Evolutionary conservation across 192 early-diverging fungal genomes (phyloP), one percentile per base, ranked within the genome.

Genomic region (Coemansia sp.): DNA sequence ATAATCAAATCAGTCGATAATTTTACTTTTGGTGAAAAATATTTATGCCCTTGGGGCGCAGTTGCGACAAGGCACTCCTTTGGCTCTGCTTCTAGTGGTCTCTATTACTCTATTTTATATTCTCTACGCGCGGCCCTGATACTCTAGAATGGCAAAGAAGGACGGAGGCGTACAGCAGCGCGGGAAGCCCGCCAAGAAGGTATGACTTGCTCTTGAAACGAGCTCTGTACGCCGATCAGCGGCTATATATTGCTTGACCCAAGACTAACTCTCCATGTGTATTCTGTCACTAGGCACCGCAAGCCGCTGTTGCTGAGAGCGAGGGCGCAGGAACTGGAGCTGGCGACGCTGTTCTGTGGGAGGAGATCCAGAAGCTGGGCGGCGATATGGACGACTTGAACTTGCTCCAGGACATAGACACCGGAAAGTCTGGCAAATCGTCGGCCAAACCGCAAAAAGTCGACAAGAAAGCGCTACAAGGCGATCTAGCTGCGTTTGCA

Each of bases 351-450:
- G 52, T 55, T 55, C 78, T 90, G 52, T 78, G 87, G 68, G 72
- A 71, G 21, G 87, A 90, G 79, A 90, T 90, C 62, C 76, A 85
- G 59, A 82, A 79, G 59, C 71, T 90, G n/a, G 89, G 89, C 43
- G 89, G 89, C 16, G 71, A 74, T 48, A 69, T 72, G 64, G 73
- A 70, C 14, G 89, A 90, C 53, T 62, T 88, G 59, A 82, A 84
- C 42, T 71, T 88, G 68, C 71, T 90, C 9, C 65, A 71, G 13
- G 87, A 86, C 23, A 83, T 85, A 9, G 78, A 82, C 25, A 86
- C 85, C 14, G 80, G 62, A 33, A 74, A 68, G 10, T 60, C 66
- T 3, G 66, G 41, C 3, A 71, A 69, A 41, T 55, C 52, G 16
- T n/a, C 66, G 13, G 45, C 28, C 37, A 77, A 75, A 52, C 14